phyloP scores from a whole-genome alignment of 805 yeast genomes.

The Starmerella bombi region DNA sequence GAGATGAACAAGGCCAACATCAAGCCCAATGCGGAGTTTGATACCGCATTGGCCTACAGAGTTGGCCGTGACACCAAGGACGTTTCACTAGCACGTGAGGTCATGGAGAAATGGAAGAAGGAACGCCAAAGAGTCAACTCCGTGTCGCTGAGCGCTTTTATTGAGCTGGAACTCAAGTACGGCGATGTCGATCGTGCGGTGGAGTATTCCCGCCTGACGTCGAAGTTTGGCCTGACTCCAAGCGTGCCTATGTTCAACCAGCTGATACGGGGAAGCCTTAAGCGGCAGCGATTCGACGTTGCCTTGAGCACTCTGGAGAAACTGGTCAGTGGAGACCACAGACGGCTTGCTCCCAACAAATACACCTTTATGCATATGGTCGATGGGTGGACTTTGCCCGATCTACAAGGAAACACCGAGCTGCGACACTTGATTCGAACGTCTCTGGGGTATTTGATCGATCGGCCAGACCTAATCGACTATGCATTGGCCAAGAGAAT shows the following conservation, averaged over 20 bases:
- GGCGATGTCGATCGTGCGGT: conserved; percentile 19
- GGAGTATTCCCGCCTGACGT: conserved; percentile 19
- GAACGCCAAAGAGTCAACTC: conserved; percentile 21
- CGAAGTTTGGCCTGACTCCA: conserved; percentile 20
- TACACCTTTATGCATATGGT: conserved; percentile 24
- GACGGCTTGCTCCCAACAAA: conserved; percentile 21
- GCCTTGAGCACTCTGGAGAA: conserved; percentile 19
- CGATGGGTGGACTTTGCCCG: conserved; percentile 5
- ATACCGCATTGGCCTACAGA: conserved; percentile 42
- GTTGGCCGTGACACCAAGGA: conserved; percentile 38
- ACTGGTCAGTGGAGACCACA: conserved; percentile 10
- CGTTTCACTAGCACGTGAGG: conserved; percentile 37
- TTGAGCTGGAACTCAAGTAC: conserved; percentile 23
- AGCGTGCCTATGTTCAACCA: conserved; percentile 25
- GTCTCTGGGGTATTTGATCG: conserved; percentile 5
- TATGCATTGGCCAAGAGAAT: conserved; percentile 14
- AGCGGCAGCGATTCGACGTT: conserved; percentile 11
- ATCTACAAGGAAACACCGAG: not conserved
- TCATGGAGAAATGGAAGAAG: conserved; percentile 26
- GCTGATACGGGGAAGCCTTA: conserved; percentile 22
- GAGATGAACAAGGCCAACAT: conserved; percentile 34
- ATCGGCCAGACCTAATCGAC: conserved; percentile 11
- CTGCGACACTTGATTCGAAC: conserved; percentile 7
- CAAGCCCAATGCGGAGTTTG: conserved; percentile 31
- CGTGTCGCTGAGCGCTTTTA: conserved; percentile 24